Conservation (phyloP, 257 asterid species). For the Nicotiana undulata region DNA sequence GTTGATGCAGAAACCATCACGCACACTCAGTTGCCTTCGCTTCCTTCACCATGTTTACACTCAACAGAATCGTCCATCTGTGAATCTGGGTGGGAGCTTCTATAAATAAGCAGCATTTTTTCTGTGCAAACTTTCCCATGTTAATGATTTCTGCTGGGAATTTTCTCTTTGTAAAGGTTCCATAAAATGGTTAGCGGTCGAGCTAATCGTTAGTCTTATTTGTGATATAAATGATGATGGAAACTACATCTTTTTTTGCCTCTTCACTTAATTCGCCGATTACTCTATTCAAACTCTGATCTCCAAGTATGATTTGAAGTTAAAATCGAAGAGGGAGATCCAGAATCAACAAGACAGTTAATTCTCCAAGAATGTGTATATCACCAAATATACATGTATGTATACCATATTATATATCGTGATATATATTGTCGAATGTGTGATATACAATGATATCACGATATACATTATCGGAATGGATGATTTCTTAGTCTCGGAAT, state of each 20-base stretch:
- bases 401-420: no score
- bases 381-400: no score
- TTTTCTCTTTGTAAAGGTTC: background rate
- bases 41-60: constrained; percentile 9
- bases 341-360: no score
- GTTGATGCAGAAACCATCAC: constrained; percentile 38
- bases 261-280: background rate
- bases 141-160: background rate
- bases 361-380: no score
- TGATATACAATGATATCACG: no score
- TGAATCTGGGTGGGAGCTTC: constrained; percentile 70
- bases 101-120: constrained; percentile 21
- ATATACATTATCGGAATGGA: no score
- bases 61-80: constrained; percentile 14
- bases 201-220: background rate
- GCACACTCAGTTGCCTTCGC: constrained; percentile 13
- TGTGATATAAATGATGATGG: background rate
- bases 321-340: no score
- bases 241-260: background rate
- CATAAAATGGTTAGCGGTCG: background rate
- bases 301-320: no score
- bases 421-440: no score
- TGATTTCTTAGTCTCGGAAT: no score
- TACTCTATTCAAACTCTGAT: background rate
- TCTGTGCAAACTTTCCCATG: background rate